Evolutionary conservation across 2,329 filamentous ascomycete genomes (phyloP).

Genomic region (Fragosphaeria purpurea): DNA sequence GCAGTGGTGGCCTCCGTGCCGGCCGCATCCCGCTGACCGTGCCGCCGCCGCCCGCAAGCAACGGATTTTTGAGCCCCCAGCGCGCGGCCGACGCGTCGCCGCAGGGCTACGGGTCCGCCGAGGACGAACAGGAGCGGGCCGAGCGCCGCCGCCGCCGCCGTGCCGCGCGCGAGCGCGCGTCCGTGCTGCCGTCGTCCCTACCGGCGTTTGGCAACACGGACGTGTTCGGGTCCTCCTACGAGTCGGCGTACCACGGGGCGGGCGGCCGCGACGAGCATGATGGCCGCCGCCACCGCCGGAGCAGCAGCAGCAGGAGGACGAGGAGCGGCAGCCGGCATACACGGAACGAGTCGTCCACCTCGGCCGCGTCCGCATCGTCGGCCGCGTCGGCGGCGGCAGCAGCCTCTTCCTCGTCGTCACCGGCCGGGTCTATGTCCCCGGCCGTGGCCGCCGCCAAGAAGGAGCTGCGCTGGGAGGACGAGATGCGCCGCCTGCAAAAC

Average conservation of each 20-base stretch:
- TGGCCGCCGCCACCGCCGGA: background rate
- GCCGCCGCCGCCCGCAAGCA: background rate
- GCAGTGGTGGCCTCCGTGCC: too few relatives aligned
- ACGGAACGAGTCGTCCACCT: constrained; percentile 3
- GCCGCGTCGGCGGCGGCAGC: background rate
- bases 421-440: constrained; percentile 7
- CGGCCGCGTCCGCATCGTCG: background rate
- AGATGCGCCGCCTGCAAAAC: constrained; percentile 20
- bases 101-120: constrained; percentile 13
- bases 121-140: constrained; percentile 12
- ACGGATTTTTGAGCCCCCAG: constrained; percentile 4
- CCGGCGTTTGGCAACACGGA: constrained; percentile 12
- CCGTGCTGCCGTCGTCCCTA: constrained; percentile 14
- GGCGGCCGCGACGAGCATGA: too few relatives aligned
- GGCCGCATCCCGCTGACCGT: background rate
- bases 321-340: too few relatives aligned
- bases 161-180: constrained; percentile 4
- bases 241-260: constrained; percentile 2
- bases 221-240: constrained; percentile 11
- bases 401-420: background rate
- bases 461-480: constrained; percentile 21
- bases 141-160: constrained; percentile 13
- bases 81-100: constrained; percentile 3
- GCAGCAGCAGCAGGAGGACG: background rate
- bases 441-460: constrained; percentile 13